These are phyloP conservation scores for Hypsizygus marmoreus DNA, from an alignment of 768 basidiomycete species.

Conservation along the genomic window DNA sequence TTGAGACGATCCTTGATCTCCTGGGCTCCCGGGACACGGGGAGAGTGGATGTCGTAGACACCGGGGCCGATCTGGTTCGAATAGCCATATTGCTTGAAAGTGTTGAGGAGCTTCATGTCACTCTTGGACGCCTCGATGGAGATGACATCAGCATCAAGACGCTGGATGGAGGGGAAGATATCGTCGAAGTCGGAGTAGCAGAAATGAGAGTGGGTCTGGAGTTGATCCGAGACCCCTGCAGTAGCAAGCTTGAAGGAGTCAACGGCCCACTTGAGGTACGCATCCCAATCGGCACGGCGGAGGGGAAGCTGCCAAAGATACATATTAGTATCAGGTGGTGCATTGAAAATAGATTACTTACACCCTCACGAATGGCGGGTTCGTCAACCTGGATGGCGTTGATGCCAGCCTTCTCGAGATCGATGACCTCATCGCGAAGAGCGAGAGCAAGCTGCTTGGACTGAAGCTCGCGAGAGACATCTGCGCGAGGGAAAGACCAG, in stretches of 20 bases:
- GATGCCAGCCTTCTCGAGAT: slow-evolving; percentile 96
- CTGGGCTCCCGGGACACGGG: slow-evolving; percentile 90
- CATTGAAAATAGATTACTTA: slow-evolving; percentile 37
- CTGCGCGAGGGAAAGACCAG: slow-evolving; percentile 99
- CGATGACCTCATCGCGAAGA: slow-evolving; percentile 96
- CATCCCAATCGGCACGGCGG: slow-evolving; percentile 94
- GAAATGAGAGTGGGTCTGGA: slow-evolving; percentile 99
- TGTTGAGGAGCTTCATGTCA: slow-evolving; percentile 95
- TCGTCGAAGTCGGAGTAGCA: slow-evolving; percentile 99
- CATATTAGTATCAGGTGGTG: slow-evolving; percentile 12
- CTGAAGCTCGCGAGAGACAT: slow-evolving; percentile 94
- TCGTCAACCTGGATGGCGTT: slow-evolving; percentile 99
- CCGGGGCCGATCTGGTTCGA: slow-evolving; percentile 97
- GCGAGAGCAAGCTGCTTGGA: slow-evolving; percentile 98
- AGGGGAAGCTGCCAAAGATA: slow-evolving; percentile 70
- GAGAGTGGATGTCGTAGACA: slow-evolving; percentile 99
- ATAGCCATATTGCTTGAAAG: slow-evolving; percentile 95
- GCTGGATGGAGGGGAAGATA: slow-evolving; percentile 96
- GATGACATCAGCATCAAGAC: slow-evolving; percentile 97
- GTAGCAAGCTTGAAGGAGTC: slow-evolving; percentile 98
- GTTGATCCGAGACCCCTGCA: slow-evolving; percentile 90
- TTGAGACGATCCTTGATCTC: slow-evolving; percentile 94
- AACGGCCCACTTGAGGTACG: slow-evolving; percentile 96
- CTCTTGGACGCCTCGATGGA: slow-evolving; percentile 98
- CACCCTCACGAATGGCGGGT: slow-evolving; percentile 98